These are phyloP conservation scores for Ophiostoma perfectum DNA, from an alignment of 2,329 filamentous ascomycete species.

Conservation along the genomic window DNA sequence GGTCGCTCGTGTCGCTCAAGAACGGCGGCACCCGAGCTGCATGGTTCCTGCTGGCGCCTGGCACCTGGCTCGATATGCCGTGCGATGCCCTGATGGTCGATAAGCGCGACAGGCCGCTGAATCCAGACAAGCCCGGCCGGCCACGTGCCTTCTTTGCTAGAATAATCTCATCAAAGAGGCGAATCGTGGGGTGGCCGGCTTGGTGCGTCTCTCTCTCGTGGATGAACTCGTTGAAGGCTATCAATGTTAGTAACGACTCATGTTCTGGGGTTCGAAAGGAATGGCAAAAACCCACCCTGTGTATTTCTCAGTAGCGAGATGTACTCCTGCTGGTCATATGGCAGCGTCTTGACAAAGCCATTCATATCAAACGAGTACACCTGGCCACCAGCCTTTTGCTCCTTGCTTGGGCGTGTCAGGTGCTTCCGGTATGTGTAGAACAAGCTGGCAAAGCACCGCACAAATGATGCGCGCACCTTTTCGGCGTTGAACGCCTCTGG, in stretches of 20 bases:
- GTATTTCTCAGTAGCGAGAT: conserved; percentile 59
- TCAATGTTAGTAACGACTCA: conserved; percentile 10
- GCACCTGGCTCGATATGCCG: conserved; percentile 41
- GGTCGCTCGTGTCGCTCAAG: conserved; percentile 67
- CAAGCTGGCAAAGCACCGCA: conserved; percentile 59
- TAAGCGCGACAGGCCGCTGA: conserved; percentile 46
- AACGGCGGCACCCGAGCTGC: conserved; percentile 50
- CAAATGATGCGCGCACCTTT: conserved; percentile 58
- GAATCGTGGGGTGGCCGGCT: conserved; percentile 58
- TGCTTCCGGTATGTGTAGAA: conserved; percentile 63
- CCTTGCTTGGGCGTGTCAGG: conserved; percentile 53
- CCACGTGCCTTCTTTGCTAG: conserved; percentile 68
- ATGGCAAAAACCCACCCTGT: conserved; percentile 46
- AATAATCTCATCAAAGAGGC: conserved; percentile 79
- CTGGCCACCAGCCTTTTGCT: conserved; percentile 57
- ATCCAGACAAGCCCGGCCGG: conserved; percentile 57
- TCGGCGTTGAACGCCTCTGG: conserved; percentile 57
- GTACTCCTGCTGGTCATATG: conserved; percentile 62
- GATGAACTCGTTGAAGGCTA: conserved; percentile 76
- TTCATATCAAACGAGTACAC: conserved; percentile 61
- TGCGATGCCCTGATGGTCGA: conserved; percentile 55
- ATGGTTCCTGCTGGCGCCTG: conserved; percentile 29
- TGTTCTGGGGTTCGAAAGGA: background rate
- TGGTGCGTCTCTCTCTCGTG: conserved; percentile 68
- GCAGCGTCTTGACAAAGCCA: conserved; percentile 59